A percentile compares a stretch with the other conserved stretches of the same genome.
Evolutionary conservation across 108 stramenopile genomes (phyloP).

Genomic region (Bacterosira constricta): DNA sequence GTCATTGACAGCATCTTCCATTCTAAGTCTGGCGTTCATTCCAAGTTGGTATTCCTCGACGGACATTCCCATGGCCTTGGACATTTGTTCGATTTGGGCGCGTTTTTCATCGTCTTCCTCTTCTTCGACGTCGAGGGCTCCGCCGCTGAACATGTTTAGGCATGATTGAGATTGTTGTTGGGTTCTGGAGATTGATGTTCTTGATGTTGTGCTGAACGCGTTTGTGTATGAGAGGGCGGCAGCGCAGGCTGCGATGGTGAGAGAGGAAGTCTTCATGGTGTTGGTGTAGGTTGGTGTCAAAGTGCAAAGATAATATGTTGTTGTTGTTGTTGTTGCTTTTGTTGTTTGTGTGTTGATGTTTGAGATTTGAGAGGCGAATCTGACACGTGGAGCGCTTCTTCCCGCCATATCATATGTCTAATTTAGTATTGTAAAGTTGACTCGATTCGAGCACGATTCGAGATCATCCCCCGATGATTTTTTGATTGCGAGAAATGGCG

Average conservation of each 20-base stretch:
- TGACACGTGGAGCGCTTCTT: slow-evolving; percentile 1
- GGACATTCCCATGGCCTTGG: slow-evolving; percentile 86
- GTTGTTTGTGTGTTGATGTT: background rate
- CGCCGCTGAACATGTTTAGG: slow-evolving; percentile 80
- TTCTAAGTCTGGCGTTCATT: slow-evolving; percentile 62
- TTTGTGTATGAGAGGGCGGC: slow-evolving; percentile 31
- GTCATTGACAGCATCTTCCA: slow-evolving; percentile 57
- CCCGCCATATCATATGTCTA: background rate
- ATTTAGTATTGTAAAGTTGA: too few relatives aligned
- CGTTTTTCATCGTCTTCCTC: slow-evolving; percentile 69
- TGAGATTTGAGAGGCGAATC: background rate
- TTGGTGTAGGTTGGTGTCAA: background rate
- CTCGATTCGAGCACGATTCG: too few relatives aligned
- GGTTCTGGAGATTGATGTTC: background rate
- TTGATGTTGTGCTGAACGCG: slow-evolving; percentile 20
- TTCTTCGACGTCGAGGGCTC: slow-evolving; percentile 64
- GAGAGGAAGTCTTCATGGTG: slow-evolving; percentile 37
- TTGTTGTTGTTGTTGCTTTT: background rate
- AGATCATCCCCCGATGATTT: too few relatives aligned
- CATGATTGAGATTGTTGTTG: background rate
- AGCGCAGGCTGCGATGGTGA: slow-evolving; percentile 26
- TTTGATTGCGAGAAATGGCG: too few relatives aligned
- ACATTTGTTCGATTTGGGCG: slow-evolving; percentile 66
- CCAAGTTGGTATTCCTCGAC: slow-evolving; percentile 82
- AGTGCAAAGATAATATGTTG: background rate